Evolutionary conservation across 257 asterid genomes (phyloP).

Genomic region (Nicotiana sylvestris): DNA sequence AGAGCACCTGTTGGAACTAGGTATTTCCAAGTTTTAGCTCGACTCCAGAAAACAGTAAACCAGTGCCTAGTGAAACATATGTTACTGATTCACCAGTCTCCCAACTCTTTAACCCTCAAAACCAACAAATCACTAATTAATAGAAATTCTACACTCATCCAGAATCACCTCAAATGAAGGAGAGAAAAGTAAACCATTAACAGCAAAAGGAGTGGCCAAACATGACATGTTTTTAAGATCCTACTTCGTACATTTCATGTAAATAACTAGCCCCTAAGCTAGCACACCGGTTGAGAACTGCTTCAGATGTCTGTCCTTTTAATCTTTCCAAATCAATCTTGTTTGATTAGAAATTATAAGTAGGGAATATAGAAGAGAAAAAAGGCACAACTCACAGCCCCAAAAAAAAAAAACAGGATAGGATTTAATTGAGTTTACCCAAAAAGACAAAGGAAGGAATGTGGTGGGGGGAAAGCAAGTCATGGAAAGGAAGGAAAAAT

Average conservation of each 20-base stretch:
- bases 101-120: background rate
- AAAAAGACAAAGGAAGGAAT: background rate
- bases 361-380: no score
- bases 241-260: background rate
- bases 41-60: background rate
- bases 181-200: background rate
- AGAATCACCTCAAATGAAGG: background rate
- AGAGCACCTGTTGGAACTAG: background rate
- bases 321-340: background rate
- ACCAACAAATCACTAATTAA: background rate
- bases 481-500: background rate
- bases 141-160: background rate
- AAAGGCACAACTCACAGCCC: conserved; percentile 1
- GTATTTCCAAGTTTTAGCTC: background rate
- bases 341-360: background rate
- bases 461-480: background rate
- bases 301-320: background rate
- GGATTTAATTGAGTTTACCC: background rate
- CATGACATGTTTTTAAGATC: background rate
- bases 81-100: background rate
- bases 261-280: background rate
- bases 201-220: background rate
- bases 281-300: background rate
- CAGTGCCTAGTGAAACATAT: background rate
- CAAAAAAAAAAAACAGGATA: background rate